These are phyloP conservation scores for Microsporum canis DNA, from an alignment of 2,329 filamentous ascomycete genomes.

Conservation along the genomic window DNA sequence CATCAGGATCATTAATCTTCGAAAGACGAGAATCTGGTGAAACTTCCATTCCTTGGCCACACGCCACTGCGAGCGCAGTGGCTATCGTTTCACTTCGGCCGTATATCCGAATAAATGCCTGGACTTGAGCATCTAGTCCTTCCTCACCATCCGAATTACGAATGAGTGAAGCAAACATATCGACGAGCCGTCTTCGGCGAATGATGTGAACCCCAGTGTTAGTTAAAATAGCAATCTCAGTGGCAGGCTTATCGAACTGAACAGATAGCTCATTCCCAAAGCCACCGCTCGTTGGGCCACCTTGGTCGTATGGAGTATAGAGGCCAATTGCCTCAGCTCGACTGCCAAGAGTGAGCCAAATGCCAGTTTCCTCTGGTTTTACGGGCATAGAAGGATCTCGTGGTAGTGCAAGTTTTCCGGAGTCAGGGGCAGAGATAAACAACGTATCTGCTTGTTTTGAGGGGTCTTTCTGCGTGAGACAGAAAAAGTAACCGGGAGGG, in stretches of 20 bases:
- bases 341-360: slow-evolving; percentile 65
- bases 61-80: slow-evolving; percentile 85
- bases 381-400: slow-evolving; percentile 41
- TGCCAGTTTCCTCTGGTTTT: slow-evolving; percentile 66
- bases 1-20: slow-evolving; percentile 65
- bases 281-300: slow-evolving; percentile 55
- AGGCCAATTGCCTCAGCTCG: slow-evolving; percentile 68
- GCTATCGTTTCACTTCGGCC: slow-evolving; percentile 82
- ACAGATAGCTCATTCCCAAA: slow-evolving; percentile 93
- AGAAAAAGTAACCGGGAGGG: slow-evolving; percentile 82
- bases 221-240: slow-evolving; percentile 83
- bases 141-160: slow-evolving; percentile 59
- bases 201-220: slow-evolving; percentile 83
- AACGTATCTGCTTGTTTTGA: slow-evolving; percentile 53
- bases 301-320: slow-evolving; percentile 60
- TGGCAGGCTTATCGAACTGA: slow-evolving; percentile 75
- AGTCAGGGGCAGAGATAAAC: slow-evolving; percentile 79
- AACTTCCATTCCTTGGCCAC: slow-evolving; percentile 78
- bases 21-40: slow-evolving; percentile 59
- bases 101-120: slow-evolving; percentile 73
- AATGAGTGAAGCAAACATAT: slow-evolving; percentile 78
- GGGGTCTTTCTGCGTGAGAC: slow-evolving; percentile 58
- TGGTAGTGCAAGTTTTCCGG: slow-evolving; percentile 61
- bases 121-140: slow-evolving; percentile 67
- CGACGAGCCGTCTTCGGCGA: slow-evolving; percentile 70